Conservation (phyloP, 129 eudicot genomes). For the Lonicera japonica region DNA sequence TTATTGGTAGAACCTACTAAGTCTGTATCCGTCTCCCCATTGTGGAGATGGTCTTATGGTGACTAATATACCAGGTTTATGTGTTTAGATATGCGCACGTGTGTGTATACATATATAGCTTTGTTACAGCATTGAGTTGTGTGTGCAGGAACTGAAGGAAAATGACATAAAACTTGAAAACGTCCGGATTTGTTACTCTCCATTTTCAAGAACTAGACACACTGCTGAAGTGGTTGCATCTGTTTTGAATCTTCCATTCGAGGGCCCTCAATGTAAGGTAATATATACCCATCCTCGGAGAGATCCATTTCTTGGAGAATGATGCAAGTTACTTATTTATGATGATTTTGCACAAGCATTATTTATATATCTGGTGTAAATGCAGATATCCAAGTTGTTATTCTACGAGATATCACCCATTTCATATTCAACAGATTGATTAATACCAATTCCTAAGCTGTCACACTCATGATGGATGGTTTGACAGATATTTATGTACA, state of each 20-base stretch:
- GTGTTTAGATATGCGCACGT: neutral
- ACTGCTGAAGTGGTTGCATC: constrained; percentile 92
- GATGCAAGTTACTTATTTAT: constrained; percentile 5
- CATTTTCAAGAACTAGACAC: constrained; percentile 88
- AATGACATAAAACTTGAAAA: constrained; percentile 44
- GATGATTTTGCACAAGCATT: neutral
- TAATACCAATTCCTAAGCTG: too few species aligned
- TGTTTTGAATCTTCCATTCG: constrained; percentile 60
- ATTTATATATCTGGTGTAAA: neutral
- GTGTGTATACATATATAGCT: neutral
- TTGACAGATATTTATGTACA: too few species aligned
- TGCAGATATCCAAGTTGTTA: neutral
- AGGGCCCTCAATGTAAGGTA: constrained; percentile 83
- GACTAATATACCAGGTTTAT: too few species aligned
- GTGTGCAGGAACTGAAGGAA: constrained; percentile 63
- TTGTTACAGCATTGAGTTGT: constrained; percentile 3
- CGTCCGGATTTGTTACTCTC: constrained; percentile 89
- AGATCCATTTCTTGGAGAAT: neutral
- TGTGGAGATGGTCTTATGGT: too few species aligned
- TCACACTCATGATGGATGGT: too few species aligned
- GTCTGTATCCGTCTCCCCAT: too few species aligned
- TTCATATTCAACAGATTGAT: too few species aligned
- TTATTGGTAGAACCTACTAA: too few species aligned
- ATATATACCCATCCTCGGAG: neutral
- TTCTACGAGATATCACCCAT: neutral